Base-by-base conservation (phyloP, 2,329 filamentous ascomycete genomes). In the Aspergillus puulaauensis region DNA sequence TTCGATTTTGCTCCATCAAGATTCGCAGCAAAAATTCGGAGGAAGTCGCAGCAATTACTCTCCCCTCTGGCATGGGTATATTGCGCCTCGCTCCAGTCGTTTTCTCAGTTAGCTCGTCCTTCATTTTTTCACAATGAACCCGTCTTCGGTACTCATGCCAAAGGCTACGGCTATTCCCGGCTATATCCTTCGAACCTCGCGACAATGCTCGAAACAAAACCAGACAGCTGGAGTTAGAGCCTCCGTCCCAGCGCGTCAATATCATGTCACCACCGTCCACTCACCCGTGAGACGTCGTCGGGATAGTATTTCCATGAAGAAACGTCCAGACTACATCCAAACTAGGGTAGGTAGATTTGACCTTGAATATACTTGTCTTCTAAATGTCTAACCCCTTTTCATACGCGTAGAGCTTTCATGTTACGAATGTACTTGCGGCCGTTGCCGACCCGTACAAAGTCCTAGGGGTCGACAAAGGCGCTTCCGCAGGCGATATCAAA, bases 401-500 rank as follows among this genome's bases (percentile, higher is more conserved):
- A 55, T 27, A 39, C 53, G 24, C 23, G 48, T 59, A 79, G 76
- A 64, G 61, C 15, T 82, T 82, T 59, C 79, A 80, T 59, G 66
- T 76, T 12, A 76, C 74, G 6, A 64, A 73, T 77, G 66, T 78
- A 33, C 90, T 88, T 73, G 87, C 88, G 71, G 84, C 86, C 23
- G 88, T 87, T 45, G 85, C 90, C 73, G 90, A 99, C 69, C 95
- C 95, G 1, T 99, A 99, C 76, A 85, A 86, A 64, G 84, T 90
- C 4, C 86, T 99, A 27, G 95, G 95, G 14, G 91, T 99, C 31
- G 81, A 81, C 68, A 96, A 93, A 74, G 83, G 77, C 61, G 91
- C 95, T n/a, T 87, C 90, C 1, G 80, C 91, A 3, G 81, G 86
- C 59, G 93, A 98, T 37, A 98, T 99, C 73, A 99, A 99, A 75